Base-by-base conservation (phyloP, 768 basidiomycete genomes). In the Tulasnella sp. region DNA sequence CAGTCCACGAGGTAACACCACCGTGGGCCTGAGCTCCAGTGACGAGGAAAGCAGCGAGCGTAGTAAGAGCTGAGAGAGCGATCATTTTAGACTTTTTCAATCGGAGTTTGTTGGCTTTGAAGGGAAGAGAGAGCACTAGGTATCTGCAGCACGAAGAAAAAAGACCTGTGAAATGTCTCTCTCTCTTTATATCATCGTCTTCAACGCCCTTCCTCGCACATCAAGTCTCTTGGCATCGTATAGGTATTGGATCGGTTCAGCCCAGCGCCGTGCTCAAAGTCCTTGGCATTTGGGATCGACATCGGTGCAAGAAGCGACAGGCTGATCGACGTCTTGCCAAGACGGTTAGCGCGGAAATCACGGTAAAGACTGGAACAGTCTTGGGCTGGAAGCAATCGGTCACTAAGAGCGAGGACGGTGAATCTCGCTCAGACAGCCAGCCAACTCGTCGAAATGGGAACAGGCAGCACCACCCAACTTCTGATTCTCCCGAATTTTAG, bases 21-120 rank as follows among this genome's bases (percentile, higher is more conserved):
- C 79, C 80, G 27, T 81, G 80, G 16, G 52, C 80, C 62, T 68
- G 62, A 62, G 79, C 42, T 31, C 48, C 79, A 31, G 78, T 12
- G 21, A 46, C 73, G 71, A 79, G 42, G 31, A 34, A 74, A 2
- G 78, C 78, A 38, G 73, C 78, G 46, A 79, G 78, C 34, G 71
- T 18, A 19, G 46, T 71, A 74, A 79, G 78, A 39, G 34, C 58
- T 24, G 36, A 18, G 38, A 62, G 19, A 40, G 76, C 39, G 46
- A 77, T 36, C 76, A 77, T 77, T 48, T 74, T 68, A 31, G 27
- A 36, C 38, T 31, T 68, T 68, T 68, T 34, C n/a, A 27, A 12
- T 34, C 21, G 31, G 34, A 58, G 18, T 34, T 68, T 68, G 27
- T n/a, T n/a, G 18, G 62, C 1, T 36, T 34, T 68, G 62, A 68